Base-by-base conservation (phyloP, 2,329 filamentous ascomycete species). In the Penicillium oxalicum region DNA sequence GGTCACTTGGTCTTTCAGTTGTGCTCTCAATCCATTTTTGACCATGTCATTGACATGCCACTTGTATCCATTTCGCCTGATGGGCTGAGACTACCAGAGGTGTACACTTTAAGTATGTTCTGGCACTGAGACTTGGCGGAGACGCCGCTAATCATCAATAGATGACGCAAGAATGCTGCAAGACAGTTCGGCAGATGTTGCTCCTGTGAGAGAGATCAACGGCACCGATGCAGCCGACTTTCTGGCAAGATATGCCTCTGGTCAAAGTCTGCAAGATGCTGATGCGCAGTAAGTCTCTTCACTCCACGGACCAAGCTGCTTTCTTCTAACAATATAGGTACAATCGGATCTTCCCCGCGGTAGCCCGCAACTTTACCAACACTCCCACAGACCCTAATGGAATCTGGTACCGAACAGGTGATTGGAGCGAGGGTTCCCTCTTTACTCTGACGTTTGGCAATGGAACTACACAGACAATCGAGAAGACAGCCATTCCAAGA, bases 51-150 rank as follows among this genome's bases (percentile, higher is more conserved):
- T 24, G 50, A 53, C 25, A 36, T 58, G 5, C 70, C 77, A 7
- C 67, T 86, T 0, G 79, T 84, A 0, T 84, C 82, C 0, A 73
- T 84, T 6, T 85, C 81, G 2, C 55, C 67, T 3, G 81, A 86
- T 59, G 82, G 82, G n/a, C 63, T 71, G 13, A 73, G 77, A 45
- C 61, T 81, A 9, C 83, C 83, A 0, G 73, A 80, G 49, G 69
- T 83, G 2, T 84, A 80, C 40, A 44, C 53, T 28, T 49, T 60
- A 27, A 48, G 58, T 59, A 49, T 28, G 52, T 48, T 9, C 18
- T 13, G 18, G 5, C 2, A 27, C 9, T 27, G 4, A n/a, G n/a
- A n/a, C 13, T 9, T 40, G 4, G 7, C 27, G 11, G 18, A 12
- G 7, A 33, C 3, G 12, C 18, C 18, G 11, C 45, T 57, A 18